Percentiles rank a stretch among this genome's conserved stretches.
Evolutionary conservation across 306 rosid species (phyloP).

Genomic region (Prunus dulcis): DNA sequence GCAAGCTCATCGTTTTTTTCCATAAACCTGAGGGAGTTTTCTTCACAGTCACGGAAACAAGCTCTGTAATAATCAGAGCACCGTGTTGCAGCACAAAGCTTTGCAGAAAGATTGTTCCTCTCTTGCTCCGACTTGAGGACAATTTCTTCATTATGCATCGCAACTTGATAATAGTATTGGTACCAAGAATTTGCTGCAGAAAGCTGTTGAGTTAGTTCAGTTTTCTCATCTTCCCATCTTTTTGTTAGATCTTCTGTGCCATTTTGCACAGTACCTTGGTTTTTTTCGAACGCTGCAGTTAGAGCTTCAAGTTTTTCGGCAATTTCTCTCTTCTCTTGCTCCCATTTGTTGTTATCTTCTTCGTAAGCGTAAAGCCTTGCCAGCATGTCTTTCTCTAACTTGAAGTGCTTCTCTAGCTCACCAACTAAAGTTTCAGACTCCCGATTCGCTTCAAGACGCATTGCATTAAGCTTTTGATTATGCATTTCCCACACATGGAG

Average conservation of each 20-base stretch:
- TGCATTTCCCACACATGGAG: background rate
- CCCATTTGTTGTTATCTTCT: background rate
- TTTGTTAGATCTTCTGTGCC: background rate
- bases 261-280: background rate
- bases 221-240: background rate
- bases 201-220: background rate
- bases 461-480: background rate
- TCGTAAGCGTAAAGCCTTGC: background rate
- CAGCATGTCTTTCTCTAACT: slow-evolving; percentile 1
- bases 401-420: background rate
- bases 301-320: background rate
- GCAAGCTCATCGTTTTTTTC: background rate
- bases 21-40: background rate
- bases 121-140: background rate
- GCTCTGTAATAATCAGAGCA: too few species aligned
- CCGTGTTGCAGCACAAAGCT: too few species aligned
- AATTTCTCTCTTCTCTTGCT: slow-evolving; percentile 1
- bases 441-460: background rate
- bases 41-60: background rate
- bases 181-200: background rate
- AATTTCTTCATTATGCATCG: background rate
- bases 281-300: background rate
- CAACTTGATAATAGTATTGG: background rate
- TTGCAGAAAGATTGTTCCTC: background rate
- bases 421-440: background rate